phyloP scores from a whole-genome alignment of 176 grass and related monocot species.

The Raddia guianensis region DNA sequence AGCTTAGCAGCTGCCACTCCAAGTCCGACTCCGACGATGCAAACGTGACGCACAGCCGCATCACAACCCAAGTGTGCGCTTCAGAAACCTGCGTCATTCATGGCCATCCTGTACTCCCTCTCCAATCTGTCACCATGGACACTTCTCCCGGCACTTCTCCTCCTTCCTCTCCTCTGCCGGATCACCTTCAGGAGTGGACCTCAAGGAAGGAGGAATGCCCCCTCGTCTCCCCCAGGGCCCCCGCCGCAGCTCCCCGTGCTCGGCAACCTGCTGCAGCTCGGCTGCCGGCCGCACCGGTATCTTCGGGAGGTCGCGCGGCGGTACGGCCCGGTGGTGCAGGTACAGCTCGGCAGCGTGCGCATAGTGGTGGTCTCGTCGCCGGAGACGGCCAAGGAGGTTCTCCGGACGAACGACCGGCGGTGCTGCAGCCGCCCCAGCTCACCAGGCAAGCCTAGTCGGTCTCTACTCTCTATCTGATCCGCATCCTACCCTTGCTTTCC shows the following conservation, averaged over 20 bases:
- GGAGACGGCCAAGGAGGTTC: constrained; percentile 7
- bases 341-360: constrained; percentile 21
- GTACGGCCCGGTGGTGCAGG: constrained; percentile 22
- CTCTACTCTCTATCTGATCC: too few relatives aligned
- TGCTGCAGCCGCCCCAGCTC: constrained; percentile 35
- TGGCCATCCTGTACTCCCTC: not conserved
- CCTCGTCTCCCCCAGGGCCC: not conserved
- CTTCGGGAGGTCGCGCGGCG: not conserved
- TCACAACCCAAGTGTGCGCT: too few relatives aligned
- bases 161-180: not conserved
- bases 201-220: not conserved
- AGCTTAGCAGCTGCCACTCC: too few relatives aligned
- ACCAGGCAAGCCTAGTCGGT: not conserved
- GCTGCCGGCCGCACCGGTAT: constrained; percentile 28
- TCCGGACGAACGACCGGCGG: constrained; percentile 27
- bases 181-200: not conserved
- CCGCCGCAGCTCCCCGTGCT: constrained; percentile 28
- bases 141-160: not conserved
- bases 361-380: too few relatives aligned
- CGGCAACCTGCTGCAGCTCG: not conserved
- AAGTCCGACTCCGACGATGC: too few relatives aligned
- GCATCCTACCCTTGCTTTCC: too few relatives aligned
- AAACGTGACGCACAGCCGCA: too few relatives aligned
- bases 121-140: not conserved
- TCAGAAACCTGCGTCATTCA: not conserved